Conservation (phyloP, 2,329 filamentous ascomycete genomes). For the Xylariaceae sp. region DNA sequence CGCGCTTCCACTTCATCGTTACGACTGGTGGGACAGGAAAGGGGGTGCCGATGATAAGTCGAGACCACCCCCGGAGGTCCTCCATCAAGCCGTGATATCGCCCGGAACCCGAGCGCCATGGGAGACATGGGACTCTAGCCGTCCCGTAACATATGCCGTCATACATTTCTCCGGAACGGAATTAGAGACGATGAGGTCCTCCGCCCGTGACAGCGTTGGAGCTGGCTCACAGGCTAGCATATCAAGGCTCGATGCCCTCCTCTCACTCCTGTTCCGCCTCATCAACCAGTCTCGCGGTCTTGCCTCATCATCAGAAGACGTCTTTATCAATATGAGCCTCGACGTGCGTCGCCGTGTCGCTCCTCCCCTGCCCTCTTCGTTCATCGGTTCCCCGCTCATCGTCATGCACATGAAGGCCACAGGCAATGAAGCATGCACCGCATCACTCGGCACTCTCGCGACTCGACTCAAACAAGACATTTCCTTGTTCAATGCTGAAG, state of each 20-base stretch:
- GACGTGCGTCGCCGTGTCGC: conserved; percentile 34
- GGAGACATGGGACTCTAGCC: conserved; percentile 36
- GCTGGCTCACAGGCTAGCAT: conserved; percentile 14
- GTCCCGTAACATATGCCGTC: conserved; percentile 27
- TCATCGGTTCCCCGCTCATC: conserved; percentile 41
- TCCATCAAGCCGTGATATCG: conserved; percentile 15
- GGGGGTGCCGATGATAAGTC: conserved; percentile 22
- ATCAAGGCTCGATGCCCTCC: conserved; percentile 39
- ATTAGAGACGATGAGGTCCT: conserved; percentile 30
- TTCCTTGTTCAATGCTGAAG: conserved; percentile 30
- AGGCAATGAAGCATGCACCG: conserved; percentile 8
- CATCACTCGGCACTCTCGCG: conserved; percentile 22
- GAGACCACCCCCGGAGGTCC: conserved; percentile 19
- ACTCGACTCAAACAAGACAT: conserved; percentile 31
- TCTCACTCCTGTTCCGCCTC: conserved; percentile 42
- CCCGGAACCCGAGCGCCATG: conserved; percentile 33
- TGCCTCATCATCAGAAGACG: conserved; percentile 15
- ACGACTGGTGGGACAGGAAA: conserved; percentile 40
- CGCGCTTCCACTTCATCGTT: conserved; percentile 39
- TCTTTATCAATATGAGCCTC: conserved; percentile 37
- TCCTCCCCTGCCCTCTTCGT: conserved; percentile 35
- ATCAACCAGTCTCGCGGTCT: conserved; percentile 37
- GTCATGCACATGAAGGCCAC: conserved; percentile 29
- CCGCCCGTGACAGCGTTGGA: conserved; percentile 6
- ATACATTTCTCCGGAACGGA: conserved; percentile 35